Evolutionary conservation across 768 basidiomycete genomes (phyloP).

Genomic region (Pisolithus tinctorius): DNA sequence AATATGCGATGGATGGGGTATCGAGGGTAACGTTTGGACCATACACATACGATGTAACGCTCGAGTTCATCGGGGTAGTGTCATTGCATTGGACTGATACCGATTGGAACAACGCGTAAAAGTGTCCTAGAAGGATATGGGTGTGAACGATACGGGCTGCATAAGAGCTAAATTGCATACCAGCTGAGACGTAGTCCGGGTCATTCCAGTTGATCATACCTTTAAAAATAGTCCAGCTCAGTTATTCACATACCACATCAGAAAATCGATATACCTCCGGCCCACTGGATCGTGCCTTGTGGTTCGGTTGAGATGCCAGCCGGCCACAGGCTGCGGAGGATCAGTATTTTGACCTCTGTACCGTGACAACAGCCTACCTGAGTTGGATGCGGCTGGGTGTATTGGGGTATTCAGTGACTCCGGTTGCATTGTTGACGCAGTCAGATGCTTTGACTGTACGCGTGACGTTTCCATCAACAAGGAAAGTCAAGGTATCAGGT

Average conservation of each 20-base stretch:
- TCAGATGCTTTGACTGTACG: constrained; percentile 62
- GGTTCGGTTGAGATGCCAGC: constrained; percentile 59
- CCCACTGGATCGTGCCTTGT: constrained; percentile 70
- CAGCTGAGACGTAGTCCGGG: constrained; percentile 67
- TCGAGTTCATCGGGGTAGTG: constrained; percentile 32
- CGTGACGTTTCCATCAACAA: constrained; percentile 64
- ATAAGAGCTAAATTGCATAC: constrained; percentile 20
- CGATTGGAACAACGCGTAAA: constrained; percentile 57
- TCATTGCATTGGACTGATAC: constrained; percentile 62
- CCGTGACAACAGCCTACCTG: constrained; percentile 38
- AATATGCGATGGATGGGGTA: constrained; percentile 49
- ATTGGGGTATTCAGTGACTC: constrained; percentile 59
- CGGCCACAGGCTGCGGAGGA: constrained; percentile 58
- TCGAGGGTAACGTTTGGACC: constrained; percentile 44
- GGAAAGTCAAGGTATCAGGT: constrained; percentile 56
- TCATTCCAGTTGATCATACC: constrained; percentile 76
- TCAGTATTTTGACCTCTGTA: neutral
- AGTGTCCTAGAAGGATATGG: constrained; percentile 44
- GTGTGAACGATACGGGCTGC: neutral
- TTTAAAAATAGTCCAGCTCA: constrained; percentile 5
- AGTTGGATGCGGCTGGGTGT: constrained; percentile 80
- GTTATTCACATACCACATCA: neutral
- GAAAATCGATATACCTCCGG: constrained; percentile 44
- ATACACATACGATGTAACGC: constrained; percentile 61
- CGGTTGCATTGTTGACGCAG: constrained; percentile 41